These are phyloP conservation scores for Pseudonitzschia multistriata DNA, from an alignment of 108 stramenopile genomes.

Conservation along the genomic window DNA sequence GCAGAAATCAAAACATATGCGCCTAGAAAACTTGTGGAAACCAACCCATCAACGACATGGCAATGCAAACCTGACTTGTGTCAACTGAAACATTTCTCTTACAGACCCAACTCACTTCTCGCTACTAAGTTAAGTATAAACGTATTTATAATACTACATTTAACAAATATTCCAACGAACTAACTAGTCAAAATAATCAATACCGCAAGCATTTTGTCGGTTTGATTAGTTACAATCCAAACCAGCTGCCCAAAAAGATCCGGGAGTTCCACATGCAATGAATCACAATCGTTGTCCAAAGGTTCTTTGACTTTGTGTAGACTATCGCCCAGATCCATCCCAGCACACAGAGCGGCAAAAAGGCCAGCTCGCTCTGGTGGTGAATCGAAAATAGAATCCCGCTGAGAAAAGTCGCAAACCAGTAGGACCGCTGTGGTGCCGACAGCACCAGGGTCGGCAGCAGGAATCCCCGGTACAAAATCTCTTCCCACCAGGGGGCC, in stretches of 20 bases:
- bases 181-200: no score
- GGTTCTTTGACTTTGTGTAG: constrained; percentile 80
- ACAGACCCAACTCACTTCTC: no score
- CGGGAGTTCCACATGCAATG: constrained; percentile 94
- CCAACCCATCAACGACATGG: no score
- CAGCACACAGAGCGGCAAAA: constrained; percentile 83
- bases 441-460: constrained; percentile 63
- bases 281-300: constrained; percentile 83
- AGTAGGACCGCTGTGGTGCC: not conserved
- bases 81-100: no score
- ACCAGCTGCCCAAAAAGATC: constrained; percentile 88
- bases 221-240: constrained; percentile 70
- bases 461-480: constrained; percentile 89
- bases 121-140: no score
- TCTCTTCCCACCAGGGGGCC: constrained; percentile 93
- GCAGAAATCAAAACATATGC: no score
- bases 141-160: no score
- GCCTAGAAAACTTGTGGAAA: no score
- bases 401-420: constrained; percentile 60
- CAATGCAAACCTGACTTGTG: no score
- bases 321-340: constrained; percentile 88
- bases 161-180: no score
- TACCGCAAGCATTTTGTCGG: no score
- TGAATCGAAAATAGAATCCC: constrained; percentile 84
- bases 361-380: constrained; percentile 80